A percentile compares a stretch with the other conserved stretches of the same genome.
These are phyloP conservation scores for Postia placenta DNA, from an alignment of 768 basidiomycete genomes.

Conservation along the genomic window DNA sequence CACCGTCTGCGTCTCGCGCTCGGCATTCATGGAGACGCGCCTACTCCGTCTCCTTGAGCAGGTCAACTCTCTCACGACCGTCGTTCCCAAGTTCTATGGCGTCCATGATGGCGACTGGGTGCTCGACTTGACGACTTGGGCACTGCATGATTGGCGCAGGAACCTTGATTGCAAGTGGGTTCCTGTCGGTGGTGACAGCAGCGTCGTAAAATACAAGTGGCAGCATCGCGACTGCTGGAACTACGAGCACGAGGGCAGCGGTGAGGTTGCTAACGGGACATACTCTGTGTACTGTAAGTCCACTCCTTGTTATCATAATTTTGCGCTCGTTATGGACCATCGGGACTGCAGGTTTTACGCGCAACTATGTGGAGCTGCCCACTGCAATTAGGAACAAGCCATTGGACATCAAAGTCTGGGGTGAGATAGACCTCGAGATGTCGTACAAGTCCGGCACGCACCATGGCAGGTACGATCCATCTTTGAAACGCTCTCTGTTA, in stretches of 20 bases:
- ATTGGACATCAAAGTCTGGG: slow-evolving; percentile 21
- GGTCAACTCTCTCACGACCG: slow-evolving; percentile 23
- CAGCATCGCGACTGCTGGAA: slow-evolving; percentile 21
- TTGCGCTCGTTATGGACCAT: slow-evolving; percentile 8
- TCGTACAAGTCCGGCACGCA: slow-evolving; percentile 12
- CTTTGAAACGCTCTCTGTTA: background rate
- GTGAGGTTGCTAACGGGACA: slow-evolving; percentile 11
- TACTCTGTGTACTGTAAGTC: slow-evolving; percentile 17
- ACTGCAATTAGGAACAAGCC: slow-evolving; percentile 17
- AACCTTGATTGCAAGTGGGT: slow-evolving; percentile 17
- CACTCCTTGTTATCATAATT: background rate
- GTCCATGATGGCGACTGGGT: slow-evolving; percentile 17
- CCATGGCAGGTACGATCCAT: slow-evolving; percentile 15
- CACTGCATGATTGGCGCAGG: slow-evolving; percentile 17
- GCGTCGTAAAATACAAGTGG: slow-evolving; percentile 21
- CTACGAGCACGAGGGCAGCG: slow-evolving; percentile 18
- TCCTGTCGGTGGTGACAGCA: slow-evolving; percentile 7
- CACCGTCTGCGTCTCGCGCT: slow-evolving; percentile 19
- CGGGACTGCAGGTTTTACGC: slow-evolving; percentile 18
- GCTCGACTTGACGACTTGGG: slow-evolving; percentile 22
- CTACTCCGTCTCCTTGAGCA: slow-evolving; percentile 19
- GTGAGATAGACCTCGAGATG: slow-evolving; percentile 19
- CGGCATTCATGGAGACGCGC: slow-evolving; percentile 22
- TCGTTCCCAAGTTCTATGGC: slow-evolving; percentile 19
- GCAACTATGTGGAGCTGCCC: slow-evolving; percentile 23